Conservation (phyloP, 1,284 basidiomycete species). For the Thelephora terrestris region DNA sequence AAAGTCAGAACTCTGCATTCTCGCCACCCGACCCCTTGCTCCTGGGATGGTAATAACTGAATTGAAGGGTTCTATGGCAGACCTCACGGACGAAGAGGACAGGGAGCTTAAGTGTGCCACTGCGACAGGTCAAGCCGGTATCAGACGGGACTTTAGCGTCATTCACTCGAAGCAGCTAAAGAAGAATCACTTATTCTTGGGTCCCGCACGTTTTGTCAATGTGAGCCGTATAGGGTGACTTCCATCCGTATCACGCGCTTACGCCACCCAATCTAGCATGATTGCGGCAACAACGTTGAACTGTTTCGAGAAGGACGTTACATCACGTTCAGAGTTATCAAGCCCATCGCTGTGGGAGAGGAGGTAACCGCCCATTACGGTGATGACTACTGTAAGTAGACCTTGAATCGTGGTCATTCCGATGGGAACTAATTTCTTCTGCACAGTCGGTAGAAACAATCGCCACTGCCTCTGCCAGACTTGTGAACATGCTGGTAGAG, state of each 20-base stretch:
- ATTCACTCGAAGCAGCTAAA: constrained; percentile 85
- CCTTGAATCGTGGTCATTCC: constrained; percentile 1
- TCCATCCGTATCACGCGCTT: constrained; percentile 6
- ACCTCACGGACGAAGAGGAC: constrained; percentile 74
- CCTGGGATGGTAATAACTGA: constrained; percentile 69
- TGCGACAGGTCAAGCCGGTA: constrained; percentile 47
- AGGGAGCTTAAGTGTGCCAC: constrained; percentile 66
- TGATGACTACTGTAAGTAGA: constrained; percentile 67
- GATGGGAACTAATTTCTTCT: constrained; percentile 1
- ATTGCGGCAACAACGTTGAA: constrained; percentile 85
- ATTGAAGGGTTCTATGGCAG: constrained; percentile 82
- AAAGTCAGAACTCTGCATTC: constrained; percentile 83
- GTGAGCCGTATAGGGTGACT: constrained; percentile 36
- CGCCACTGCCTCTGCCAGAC: constrained; percentile 84
- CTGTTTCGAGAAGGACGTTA: constrained; percentile 80
- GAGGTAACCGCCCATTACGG: constrained; percentile 84
- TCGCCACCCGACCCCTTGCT: constrained; percentile 67
- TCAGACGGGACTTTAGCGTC: constrained; percentile 82
- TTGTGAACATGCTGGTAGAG: constrained; percentile 68
- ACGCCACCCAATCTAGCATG: constrained; percentile 46
- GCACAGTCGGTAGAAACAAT: constrained; percentile 75
- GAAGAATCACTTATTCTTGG: constrained; percentile 86
- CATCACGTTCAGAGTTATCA: constrained; percentile 82
- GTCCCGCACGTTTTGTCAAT: constrained; percentile 90
- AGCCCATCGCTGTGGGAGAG: constrained; percentile 72